Conservation (phyloP, 2,329 filamentous ascomycete genomes). For the Colletotrichum incanum region DNA sequence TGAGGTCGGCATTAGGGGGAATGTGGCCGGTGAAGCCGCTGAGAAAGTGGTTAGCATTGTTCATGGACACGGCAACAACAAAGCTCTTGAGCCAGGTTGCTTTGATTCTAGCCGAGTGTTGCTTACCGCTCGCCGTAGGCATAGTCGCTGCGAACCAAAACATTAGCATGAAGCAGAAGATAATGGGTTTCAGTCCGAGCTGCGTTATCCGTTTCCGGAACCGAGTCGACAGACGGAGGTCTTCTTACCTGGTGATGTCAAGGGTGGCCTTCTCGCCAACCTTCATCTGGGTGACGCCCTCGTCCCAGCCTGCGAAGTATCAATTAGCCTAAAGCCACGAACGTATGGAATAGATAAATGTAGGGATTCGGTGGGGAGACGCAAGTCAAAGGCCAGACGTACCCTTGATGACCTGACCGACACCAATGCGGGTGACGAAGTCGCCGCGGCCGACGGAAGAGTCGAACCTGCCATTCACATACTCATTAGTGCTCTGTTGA, state of each 20-base stretch:
- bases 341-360: background rate
- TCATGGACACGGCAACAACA: background rate
- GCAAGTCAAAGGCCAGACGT: slow-evolving; percentile 48
- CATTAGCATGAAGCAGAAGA: background rate
- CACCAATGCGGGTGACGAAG: slow-evolving; percentile 84
- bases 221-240: background rate
- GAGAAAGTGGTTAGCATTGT: slow-evolving; percentile 2
- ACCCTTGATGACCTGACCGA: slow-evolving; percentile 91
- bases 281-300: slow-evolving; percentile 89
- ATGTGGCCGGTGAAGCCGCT: slow-evolving; percentile 87
- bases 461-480: slow-evolving; percentile 80
- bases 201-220: background rate
- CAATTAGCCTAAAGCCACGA: slow-evolving; percentile 14
- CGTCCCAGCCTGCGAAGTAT: slow-evolving; percentile 78
- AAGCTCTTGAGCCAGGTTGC: background rate
- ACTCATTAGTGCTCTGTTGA: slow-evolving; percentile 40
- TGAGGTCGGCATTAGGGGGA: slow-evolving; percentile 79
- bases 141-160: slow-evolving; percentile 66
- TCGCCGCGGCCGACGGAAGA: slow-evolving; percentile 84
- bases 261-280: slow-evolving; percentile 92
- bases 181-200: too few species aligned
- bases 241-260: slow-evolving; percentile 80
- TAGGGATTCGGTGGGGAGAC: background rate
- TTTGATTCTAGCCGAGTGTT: background rate
- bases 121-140: slow-evolving; percentile 75